phyloP scores from a whole-genome alignment of 345 rosid genomes.

The Syzygium grande region DNA sequence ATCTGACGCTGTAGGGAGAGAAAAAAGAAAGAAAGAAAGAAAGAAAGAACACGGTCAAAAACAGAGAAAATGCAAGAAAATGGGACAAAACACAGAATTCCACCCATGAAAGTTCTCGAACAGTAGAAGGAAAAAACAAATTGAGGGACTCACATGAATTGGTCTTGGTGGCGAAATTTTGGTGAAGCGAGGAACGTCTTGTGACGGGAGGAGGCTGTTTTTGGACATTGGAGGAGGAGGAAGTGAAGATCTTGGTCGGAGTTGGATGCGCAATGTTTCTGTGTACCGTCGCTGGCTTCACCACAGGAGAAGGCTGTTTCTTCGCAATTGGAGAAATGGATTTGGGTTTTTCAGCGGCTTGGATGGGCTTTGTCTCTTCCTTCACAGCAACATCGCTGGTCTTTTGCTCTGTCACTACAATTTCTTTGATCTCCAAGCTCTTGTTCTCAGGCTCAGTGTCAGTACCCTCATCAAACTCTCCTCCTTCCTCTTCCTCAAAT shows the following conservation, averaged over 20 bases:
- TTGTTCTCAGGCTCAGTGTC: constrained; percentile 46
- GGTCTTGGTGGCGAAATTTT: constrained; percentile 25
- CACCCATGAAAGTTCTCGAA: background rate
- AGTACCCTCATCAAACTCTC: constrained; percentile 10
- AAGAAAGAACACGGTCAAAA: background rate
- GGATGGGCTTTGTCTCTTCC: background rate
- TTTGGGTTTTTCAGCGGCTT: constrained; percentile 4
- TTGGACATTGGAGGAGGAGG: background rate
- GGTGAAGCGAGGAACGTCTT: constrained; percentile 32
- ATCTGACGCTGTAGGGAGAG: constrained; percentile 4
- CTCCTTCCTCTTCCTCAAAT: constrained; percentile 8
- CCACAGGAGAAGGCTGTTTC: constrained; percentile 27
- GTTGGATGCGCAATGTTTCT: constrained; percentile 25
- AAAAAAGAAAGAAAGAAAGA: background rate
- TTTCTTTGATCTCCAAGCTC: constrained; percentile 9
- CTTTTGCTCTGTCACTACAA: constrained; percentile 11
- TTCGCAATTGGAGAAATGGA: constrained; percentile 23
- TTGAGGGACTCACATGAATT: background rate
- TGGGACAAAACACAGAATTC: background rate
- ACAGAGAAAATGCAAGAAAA: background rate
- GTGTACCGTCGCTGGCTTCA: constrained; percentile 17
- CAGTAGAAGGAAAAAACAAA: constrained; percentile 7
- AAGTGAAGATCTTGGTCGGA: constrained; percentile 14
- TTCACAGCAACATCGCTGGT: constrained; percentile 1
- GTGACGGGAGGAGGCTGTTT: background rate